Conservation (phyloP, 2,329 filamentous ascomycete genomes). For the Calonectria fujianensis region DNA sequence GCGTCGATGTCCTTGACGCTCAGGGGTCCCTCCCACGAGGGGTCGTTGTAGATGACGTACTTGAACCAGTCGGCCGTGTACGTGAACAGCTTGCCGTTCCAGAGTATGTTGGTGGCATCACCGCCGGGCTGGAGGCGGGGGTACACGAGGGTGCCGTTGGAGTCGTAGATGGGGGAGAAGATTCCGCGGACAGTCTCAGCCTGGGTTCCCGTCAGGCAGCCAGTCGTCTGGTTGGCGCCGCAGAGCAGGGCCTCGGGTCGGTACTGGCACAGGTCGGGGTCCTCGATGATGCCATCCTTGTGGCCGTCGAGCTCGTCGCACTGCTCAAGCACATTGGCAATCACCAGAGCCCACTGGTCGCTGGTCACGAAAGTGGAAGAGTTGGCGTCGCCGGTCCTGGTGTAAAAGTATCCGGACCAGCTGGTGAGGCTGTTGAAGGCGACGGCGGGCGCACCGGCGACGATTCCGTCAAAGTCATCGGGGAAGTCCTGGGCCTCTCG, state of each 20-base stretch:
- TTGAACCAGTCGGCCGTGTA: conserved; percentile 35
- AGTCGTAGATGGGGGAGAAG: conserved; percentile 25
- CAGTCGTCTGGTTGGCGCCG: conserved; percentile 62
- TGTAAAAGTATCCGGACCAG: conserved; percentile 31
- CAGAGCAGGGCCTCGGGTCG: conserved; percentile 64
- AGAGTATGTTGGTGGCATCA: conserved; percentile 65
- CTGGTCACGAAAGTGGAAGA: conserved; percentile 49
- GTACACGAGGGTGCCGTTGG: conserved; percentile 61
- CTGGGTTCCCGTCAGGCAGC: conserved; percentile 35
- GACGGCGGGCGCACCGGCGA: conserved; percentile 68
- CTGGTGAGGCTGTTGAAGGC: conserved; percentile 67
- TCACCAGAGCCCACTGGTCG: conserved; percentile 64
- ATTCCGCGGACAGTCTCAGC: conserved; percentile 26
- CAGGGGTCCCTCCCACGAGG: conserved; percentile 34
- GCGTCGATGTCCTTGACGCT: conserved; percentile 63
- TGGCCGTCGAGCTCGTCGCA: conserved; percentile 71
- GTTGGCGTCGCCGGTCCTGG: conserved; percentile 5
- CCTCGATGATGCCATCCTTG: conserved; percentile 68
- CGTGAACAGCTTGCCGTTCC: conserved; percentile 53
- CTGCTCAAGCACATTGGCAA: conserved; percentile 65
- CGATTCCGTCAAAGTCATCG: conserved; percentile 72
- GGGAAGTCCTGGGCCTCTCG: conserved; percentile 72
- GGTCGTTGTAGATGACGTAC: conserved; percentile 40
- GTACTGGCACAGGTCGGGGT: conserved; percentile 66
- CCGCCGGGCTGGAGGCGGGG: conserved; percentile 34